Base-by-base conservation (phyloP, 2,329 filamentous ascomycete genomes). In the Penicillium capsulatum region DNA sequence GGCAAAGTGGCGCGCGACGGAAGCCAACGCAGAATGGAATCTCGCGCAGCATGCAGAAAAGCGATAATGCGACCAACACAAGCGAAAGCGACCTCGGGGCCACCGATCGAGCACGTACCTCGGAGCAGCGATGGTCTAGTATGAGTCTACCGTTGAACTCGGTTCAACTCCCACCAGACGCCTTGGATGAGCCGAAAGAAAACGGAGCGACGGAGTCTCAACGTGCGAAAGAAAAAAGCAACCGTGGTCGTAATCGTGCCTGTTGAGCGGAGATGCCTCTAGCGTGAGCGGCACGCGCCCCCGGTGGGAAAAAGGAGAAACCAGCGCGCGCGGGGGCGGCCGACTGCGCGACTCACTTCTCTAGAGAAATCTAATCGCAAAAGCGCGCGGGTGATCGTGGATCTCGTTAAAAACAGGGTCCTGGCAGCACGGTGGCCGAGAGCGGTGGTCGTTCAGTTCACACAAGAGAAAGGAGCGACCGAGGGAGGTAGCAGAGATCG, bases 261-360 rank as follows among this genome's bases (percentile, higher is more conserved):
- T 61, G 44, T 42, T 13, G 26, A 40, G 22, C 29, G 19, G 17
- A 34, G 30, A 36, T 31, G 17, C 40, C 28, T 31, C 15, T 30
- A 26, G 29, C 10, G 28, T 51, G 26, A 55, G 47, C 30, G 20
- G 16, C n/a, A 11, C 35, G 16, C 1, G n/a, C 13, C 9, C 19
- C 15, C 24, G 31, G n/a, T n/a, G n/a, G n/a, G n/a, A n/a, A n/a
- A n/a, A n/a, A n/a, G n/a, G n/a, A n/a, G n/a, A n/a, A n/a, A n/a
- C n/a, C n/a, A n/a, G n/a, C n/a, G n/a, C n/a, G n/a, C n/a, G n/a
- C n/a, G n/a, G n/a, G n/a, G n/a, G n/a, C n/a, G n/a, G n/a, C n/a
- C n/a, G n/a, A n/a, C n/a, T n/a, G n/a, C 29, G 19, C 38, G 14
- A 61, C 61, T 61, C 47, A 64, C 61, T 57, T 59, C 40, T 63